Evolutionary conservation across 805 yeast species (phyloP).

Genomic region (Starmerella bombicola): DNA sequence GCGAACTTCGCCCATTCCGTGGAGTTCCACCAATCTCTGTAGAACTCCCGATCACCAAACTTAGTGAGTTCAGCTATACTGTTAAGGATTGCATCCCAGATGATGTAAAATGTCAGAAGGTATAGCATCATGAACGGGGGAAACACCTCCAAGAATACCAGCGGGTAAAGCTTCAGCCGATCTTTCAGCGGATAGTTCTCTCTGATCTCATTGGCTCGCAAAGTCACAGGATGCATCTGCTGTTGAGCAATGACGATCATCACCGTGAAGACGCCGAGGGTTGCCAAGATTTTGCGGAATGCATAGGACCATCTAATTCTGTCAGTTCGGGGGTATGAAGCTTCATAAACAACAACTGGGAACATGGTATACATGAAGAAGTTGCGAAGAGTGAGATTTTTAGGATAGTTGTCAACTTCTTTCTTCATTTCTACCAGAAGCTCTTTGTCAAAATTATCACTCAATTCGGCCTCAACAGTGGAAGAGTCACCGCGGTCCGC

Average conservation of each 20-base stretch:
- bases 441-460: slow-evolving; percentile 27
- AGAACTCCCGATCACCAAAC: slow-evolving; percentile 85
- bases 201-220: slow-evolving; percentile 45
- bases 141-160: slow-evolving; percentile 55
- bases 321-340: slow-evolving; percentile 66
- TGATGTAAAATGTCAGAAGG: slow-evolving; percentile 67
- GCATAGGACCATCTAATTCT: slow-evolving; percentile 59
- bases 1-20: slow-evolving; percentile 88
- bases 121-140: slow-evolving; percentile 72
- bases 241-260: slow-evolving; percentile 74
- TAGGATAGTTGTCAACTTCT: slow-evolving; percentile 67
- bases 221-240: slow-evolving; percentile 59
- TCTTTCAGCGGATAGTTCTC: slow-evolving; percentile 35
- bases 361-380: slow-evolving; percentile 73
- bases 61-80: slow-evolving; percentile 76
- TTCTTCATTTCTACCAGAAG: slow-evolving; percentile 58
- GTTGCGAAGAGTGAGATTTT: slow-evolving; percentile 50
- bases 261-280: slow-evolving; percentile 72
- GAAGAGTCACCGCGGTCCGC: too few relatives aligned
- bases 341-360: slow-evolving; percentile 65
- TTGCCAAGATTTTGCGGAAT: slow-evolving; percentile 56
- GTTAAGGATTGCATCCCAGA: slow-evolving; percentile 91
- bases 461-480: slow-evolving; percentile 14
- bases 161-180: slow-evolving; percentile 39
- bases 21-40: slow-evolving; percentile 97